Conservation (phyloP, 495 filamentous ascomycete genomes). For the Daldinia decipiens region DNA sequence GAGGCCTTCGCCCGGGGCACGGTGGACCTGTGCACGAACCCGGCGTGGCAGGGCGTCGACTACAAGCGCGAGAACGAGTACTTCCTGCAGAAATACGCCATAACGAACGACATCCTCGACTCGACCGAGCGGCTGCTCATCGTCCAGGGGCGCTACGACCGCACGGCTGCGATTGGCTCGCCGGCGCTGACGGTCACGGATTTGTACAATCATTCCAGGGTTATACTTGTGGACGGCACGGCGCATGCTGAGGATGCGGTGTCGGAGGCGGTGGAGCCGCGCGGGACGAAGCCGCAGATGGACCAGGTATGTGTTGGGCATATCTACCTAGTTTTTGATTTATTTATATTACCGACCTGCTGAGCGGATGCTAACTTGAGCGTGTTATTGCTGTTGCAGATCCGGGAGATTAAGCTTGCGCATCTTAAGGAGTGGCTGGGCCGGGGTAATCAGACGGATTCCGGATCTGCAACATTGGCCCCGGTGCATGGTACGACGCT, state of each 20-base stretch:
- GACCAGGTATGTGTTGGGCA: slow-evolving; percentile 27
- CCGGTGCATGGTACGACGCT: not conserved
- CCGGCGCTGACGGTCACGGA: slow-evolving; percentile 23
- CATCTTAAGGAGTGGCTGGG: slow-evolving; percentile 39
- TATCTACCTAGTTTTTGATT: not conserved
- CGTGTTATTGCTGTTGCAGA: slow-evolving; percentile 1
- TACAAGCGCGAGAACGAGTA: slow-evolving; percentile 37
- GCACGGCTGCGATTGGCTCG: slow-evolving; percentile 36
- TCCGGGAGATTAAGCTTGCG: slow-evolving; percentile 32
- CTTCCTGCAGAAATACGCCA: slow-evolving; percentile 35
- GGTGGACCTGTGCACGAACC: slow-evolving; percentile 27
- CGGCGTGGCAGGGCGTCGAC: slow-evolving; percentile 23
- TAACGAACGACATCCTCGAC: slow-evolving; percentile 32
- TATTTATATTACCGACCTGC: not conserved
- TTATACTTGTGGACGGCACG: slow-evolving; percentile 22
- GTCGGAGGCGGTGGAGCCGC: slow-evolving; percentile 31
- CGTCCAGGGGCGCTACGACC: slow-evolving; percentile 30
- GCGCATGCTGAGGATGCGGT: slow-evolving; percentile 39
- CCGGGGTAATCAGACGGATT: slow-evolving; percentile 22
- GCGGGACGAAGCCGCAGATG: slow-evolving; percentile 30
- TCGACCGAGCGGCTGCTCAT: slow-evolving; percentile 25
- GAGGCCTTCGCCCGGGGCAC: slow-evolving; percentile 29
- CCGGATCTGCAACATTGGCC: not conserved
- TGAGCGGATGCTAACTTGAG: slow-evolving; percentile 1
- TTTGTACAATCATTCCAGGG: slow-evolving; percentile 32